phyloP scores from a whole-genome alignment of 805 yeast genomes.

The Pichia ethanolica region DNA sequence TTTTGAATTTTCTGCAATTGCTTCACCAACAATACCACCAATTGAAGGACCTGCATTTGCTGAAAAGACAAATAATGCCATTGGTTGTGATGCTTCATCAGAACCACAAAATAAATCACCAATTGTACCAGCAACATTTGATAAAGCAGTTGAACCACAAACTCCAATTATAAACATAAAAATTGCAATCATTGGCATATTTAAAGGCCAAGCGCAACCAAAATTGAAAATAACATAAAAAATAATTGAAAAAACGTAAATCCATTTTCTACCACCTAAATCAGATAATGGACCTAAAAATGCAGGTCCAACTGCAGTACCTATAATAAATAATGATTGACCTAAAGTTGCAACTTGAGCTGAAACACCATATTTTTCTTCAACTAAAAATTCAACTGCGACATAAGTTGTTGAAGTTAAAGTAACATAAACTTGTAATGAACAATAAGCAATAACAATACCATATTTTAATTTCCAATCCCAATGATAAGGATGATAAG shows the following conservation, averaged over 20 bases:
- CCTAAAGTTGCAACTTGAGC: conserved; percentile 30
- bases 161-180: conserved; percentile 28
- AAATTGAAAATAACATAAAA: conserved; percentile 26
- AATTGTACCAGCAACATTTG: conserved; percentile 31
- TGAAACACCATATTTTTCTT: conserved; percentile 20
- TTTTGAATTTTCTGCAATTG: conserved; percentile 23
- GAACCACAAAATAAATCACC: conserved; percentile 30
- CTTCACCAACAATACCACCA: conserved; percentile 32
- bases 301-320: conserved; percentile 31
- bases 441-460: conserved; percentile 22
- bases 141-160: conserved; percentile 28
- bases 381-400: conserved; percentile 24
- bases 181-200: conserved; percentile 29
- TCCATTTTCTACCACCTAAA: conserved; percentile 32
- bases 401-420: conserved; percentile 29
- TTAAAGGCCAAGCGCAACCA: conserved; percentile 29
- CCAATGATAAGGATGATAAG: conserved; percentile 30
- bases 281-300: conserved; percentile 31
- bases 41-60: conserved; percentile 31
- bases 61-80: conserved; percentile 29
- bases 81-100: conserved; percentile 30
- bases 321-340: conserved; percentile 30
- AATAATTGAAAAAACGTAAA: conserved; percentile 26
- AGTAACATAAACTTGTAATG: conserved; percentile 26
- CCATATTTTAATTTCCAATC: conserved; percentile 18